Conservation (phyloP, 2,329 filamentous ascomycete species). For the Tricladium varicosporioides region DNA sequence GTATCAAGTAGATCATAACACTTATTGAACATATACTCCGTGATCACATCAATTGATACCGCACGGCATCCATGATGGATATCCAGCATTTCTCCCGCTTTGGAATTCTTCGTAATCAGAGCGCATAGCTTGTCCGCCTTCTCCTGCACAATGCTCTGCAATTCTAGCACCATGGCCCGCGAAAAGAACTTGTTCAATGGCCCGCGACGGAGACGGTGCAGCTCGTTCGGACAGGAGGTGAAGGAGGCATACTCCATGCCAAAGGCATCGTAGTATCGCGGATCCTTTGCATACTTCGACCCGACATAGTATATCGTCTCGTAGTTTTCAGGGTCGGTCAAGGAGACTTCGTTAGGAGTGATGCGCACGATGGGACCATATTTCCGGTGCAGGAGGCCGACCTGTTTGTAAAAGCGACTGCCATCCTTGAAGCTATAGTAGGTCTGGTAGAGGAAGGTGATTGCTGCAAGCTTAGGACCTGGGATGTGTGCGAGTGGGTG, state of each 20-base stretch:
- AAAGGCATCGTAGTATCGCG: constrained; percentile 3
- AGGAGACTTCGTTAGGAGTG: constrained; percentile 30
- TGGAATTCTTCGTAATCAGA: too few species aligned
- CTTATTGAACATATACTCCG: too few species aligned
- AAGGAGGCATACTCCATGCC: constrained; percentile 3
- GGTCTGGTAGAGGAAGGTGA: constrained; percentile 19
- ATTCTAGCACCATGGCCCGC: constrained; percentile 6
- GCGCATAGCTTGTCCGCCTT: too few species aligned
- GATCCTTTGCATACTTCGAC: constrained; percentile 21
- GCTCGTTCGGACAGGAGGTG: constrained; percentile 17
- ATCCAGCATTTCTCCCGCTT: too few species aligned
- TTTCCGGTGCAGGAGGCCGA: constrained; percentile 13
- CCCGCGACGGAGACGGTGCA: constrained; percentile 18
- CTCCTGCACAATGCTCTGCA: neutral
- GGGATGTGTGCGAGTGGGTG: constrained; percentile 17
- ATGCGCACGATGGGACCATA: constrained; percentile 32
- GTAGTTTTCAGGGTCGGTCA: constrained; percentile 29
- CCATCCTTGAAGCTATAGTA: constrained; percentile 10
- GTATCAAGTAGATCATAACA: neutral
- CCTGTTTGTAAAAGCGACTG: constrained; percentile 10
- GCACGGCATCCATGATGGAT: too few species aligned
- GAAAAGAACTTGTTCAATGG: too few species aligned
- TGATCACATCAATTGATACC: too few species aligned
- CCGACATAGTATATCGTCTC: constrained; percentile 23
- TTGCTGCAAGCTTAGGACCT: constrained; percentile 19